A percentile compares a stretch with the other conserved stretches of the same genome.
Conservation (phyloP, 2,329 filamentous ascomycete species). For the Sphaerulina vaccinii region DNA sequence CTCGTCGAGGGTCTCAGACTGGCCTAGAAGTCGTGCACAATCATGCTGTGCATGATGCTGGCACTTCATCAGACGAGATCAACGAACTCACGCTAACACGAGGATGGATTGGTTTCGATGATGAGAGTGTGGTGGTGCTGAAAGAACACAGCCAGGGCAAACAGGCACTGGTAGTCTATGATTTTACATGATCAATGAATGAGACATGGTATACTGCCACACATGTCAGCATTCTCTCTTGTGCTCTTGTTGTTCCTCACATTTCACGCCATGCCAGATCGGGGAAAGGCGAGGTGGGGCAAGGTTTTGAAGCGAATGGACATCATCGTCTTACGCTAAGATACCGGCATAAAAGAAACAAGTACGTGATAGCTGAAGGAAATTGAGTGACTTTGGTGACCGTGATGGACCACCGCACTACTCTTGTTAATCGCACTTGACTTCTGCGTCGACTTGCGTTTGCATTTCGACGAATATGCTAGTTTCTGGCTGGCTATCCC, state of each 20-base stretch:
- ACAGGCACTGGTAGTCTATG: slow-evolving; percentile 78
- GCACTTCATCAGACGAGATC: slow-evolving; percentile 14
- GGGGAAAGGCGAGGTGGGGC: no score
- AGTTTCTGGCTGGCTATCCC: background rate
- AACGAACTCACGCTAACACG: slow-evolving; percentile 44
- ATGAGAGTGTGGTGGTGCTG: slow-evolving; percentile 85
- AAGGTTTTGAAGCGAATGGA: no score
- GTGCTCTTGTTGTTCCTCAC: no score
- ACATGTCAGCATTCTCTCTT: no score
- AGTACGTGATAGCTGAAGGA: no score
- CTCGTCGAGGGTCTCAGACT: slow-evolving; percentile 4
- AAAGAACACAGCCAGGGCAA: slow-evolving; percentile 67
- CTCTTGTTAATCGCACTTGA: no score
- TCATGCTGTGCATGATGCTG: background rate
- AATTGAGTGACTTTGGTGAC: no score
- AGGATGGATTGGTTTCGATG: slow-evolving; percentile 81
- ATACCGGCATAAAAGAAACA: no score
- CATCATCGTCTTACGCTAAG: no score
- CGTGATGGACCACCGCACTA: background rate
- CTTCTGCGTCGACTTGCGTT: background rate
- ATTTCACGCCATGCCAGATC: no score
- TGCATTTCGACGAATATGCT: slow-evolving; percentile 3
- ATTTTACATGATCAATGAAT: slow-evolving; percentile 68
- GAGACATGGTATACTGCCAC: no score
- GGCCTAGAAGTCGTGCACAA: slow-evolving; percentile 25